phyloP scores from a whole-genome alignment of 2,329 filamentous ascomycete genomes.

The Amphichorda felina region DNA sequence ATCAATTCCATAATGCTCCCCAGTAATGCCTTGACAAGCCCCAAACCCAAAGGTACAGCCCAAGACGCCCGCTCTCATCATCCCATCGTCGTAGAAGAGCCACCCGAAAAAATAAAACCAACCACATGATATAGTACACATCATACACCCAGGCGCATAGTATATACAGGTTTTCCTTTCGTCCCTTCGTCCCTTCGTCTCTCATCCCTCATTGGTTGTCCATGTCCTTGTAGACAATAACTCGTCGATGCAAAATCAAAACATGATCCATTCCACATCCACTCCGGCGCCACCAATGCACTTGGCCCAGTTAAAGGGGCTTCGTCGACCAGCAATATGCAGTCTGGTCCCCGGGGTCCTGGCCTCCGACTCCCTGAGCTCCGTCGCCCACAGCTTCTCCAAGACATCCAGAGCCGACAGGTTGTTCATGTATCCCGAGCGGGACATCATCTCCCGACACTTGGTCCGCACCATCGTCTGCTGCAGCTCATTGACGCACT shows the following conservation, averaged over 20 bases:
- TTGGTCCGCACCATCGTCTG: slow-evolving; percentile 68
- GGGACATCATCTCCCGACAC: slow-evolving; percentile 75
- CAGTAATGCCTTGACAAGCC: too few species aligned
- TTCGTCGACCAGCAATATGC: slow-evolving; percentile 26
- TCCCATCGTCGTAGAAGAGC: too few species aligned
- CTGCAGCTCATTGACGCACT: slow-evolving; percentile 73
- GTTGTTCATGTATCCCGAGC: slow-evolving; percentile 91
- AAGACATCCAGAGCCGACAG: slow-evolving; percentile 74
- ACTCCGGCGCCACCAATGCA: slow-evolving; percentile 43
- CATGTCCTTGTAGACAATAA: too few species aligned
- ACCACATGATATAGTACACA: too few species aligned
- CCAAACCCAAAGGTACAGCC: too few species aligned
- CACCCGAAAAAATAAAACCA: too few species aligned
- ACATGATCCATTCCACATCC: slow-evolving; percentile 58
- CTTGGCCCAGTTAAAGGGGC: slow-evolving; percentile 46
- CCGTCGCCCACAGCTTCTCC: slow-evolving; percentile 68
- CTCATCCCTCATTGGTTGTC: too few species aligned
- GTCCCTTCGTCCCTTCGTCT: too few species aligned
- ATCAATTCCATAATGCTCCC: too few species aligned
- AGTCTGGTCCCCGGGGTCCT: slow-evolving; percentile 15
- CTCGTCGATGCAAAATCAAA: slow-evolving; percentile 24
- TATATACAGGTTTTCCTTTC: too few species aligned
- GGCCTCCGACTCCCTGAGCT: slow-evolving; percentile 26
- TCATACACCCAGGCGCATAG: too few species aligned
- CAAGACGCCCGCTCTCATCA: too few species aligned